Percentiles rank a stretch among this genome's conserved stretches.
phyloP scores from a whole-genome alignment of 768 basidiomycete species.

The Gymnopilus junonius region DNA sequence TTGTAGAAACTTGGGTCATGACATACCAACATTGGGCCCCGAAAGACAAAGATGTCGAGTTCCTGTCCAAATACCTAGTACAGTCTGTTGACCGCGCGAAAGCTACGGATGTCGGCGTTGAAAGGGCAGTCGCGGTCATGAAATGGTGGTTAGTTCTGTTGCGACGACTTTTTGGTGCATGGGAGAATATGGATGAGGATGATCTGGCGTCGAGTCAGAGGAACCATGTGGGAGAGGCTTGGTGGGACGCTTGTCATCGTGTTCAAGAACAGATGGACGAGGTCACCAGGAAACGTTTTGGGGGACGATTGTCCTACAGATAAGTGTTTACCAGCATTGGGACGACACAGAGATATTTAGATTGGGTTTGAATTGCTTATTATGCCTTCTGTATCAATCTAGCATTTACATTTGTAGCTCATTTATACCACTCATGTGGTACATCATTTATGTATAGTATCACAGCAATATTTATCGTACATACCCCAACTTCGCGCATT shows the following conservation, averaged over 20 bases:
- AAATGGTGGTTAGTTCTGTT: constrained; percentile 84
- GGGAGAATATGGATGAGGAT: constrained; percentile 49
- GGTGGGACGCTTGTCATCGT: constrained; percentile 82
- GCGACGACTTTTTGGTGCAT: constrained; percentile 62
- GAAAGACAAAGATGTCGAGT: constrained; percentile 73
- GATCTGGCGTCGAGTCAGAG: constrained; percentile 35
- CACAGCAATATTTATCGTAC: no score
- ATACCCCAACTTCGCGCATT: no score
- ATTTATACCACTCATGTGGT: neutral
- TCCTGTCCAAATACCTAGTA: constrained; percentile 73
- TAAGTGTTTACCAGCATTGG: neutral
- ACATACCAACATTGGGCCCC: constrained; percentile 65
- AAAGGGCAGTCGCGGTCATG: constrained; percentile 71
- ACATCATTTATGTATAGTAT: neutral
- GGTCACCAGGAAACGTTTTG: constrained; percentile 70
- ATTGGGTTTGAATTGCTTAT: neutral
- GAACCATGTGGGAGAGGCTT: constrained; percentile 62
- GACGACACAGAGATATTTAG: no score
- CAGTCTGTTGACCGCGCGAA: constrained; percentile 61
- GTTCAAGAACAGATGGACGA: constrained; percentile 71
- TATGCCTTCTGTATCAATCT: neutral
- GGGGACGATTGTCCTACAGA: constrained; percentile 59
- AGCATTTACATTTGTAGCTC: neutral
- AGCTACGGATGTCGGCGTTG: constrained; percentile 64
- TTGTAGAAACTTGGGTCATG: constrained; percentile 80